Base-by-base conservation (phyloP, 345 rosid genomes). In the Citrus reticulata region DNA sequence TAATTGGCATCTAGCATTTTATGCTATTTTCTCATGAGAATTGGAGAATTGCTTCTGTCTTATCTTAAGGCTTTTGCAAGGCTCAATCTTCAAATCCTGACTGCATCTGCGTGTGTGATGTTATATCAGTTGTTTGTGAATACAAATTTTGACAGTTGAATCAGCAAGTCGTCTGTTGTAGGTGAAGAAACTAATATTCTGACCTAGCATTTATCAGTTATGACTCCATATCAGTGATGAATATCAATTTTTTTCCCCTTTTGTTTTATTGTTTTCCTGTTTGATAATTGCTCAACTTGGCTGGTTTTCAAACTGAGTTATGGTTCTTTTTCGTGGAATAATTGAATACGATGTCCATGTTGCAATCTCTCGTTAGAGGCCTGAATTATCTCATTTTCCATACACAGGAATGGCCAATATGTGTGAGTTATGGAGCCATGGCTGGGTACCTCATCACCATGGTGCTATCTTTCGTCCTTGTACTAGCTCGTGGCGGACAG, bases 321-420 rank as follows among this genome's bases (percentile, higher is more conserved):
- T 34, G 29, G 10, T 25, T 27, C 37, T 2, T 10, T 16, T 46
- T 20, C 11, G 1, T 46, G 14, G 16, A 46, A n/a, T 46, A 46
- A 42, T 9, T 78, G 42, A 57, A 49, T 19, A 54, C 51, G 46
- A 40, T 76, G 32, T 14, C n/a, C 34, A 24, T 17, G 27, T 25
- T 68, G 74, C 5, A 0, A 25, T 51, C 6, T 11, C 55, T 68
- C 22, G 10, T 25, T 27, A 4, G 32, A 60, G 66, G 55, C 59
- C 49, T 49, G 59, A 78, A 30, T 62, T 72, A 2, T 62, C 10
- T 62, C 20, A 25, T 76, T 81, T 63, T 70, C 70, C 1, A 9
- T 40, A 74, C 72, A 75, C 73, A 95, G 98, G 95, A 93, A 74
- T 95, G 98, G 98, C 98, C 98, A 10, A 81, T 95, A 71, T 91